Conservation (phyloP, 139 green algal species). For the Axilococcus clingmanii region DNA sequence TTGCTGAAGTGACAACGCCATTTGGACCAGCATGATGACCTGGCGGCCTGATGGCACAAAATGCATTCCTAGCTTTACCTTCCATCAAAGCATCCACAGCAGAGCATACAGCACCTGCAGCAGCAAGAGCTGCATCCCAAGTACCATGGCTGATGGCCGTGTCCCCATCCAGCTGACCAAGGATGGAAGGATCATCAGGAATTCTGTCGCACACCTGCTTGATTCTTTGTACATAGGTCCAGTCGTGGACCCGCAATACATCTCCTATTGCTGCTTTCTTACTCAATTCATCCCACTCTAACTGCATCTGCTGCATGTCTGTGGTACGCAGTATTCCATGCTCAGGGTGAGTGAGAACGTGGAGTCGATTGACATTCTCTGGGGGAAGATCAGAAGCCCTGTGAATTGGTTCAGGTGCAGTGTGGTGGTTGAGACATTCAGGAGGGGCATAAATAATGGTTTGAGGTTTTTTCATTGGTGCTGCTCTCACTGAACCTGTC, state of each 20-base stretch:
- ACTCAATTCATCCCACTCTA: conserved; percentile 41
- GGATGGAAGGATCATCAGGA: conserved; percentile 18
- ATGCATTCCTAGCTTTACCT: conserved; percentile 58
- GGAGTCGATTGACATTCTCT: conserved; percentile 73
- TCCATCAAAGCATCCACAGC: conserved; percentile 62
- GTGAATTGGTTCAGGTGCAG: conserved; percentile 39
- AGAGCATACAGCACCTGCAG: conserved; percentile 54
- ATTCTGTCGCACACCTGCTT: conserved; percentile 46
- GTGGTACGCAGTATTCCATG: conserved; percentile 44
- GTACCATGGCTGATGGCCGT: conserved; percentile 63
- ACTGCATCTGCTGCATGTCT: conserved; percentile 29
- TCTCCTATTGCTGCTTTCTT: conserved; percentile 43
- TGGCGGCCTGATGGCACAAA: conserved; percentile 80
- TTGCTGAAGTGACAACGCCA: conserved; percentile 46
- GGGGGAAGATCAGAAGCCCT: conserved; percentile 43
- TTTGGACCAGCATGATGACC: conserved; percentile 78
- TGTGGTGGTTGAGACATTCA: conserved; percentile 58
- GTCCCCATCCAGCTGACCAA: conserved; percentile 64
- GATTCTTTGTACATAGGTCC: conserved; percentile 65
- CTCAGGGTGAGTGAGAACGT: conserved; percentile 44
- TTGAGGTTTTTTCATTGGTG: conserved; percentile 3
- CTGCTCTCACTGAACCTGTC: neutral
- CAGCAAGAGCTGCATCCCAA: conserved; percentile 61
- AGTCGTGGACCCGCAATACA: conserved; percentile 77
- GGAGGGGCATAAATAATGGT: conserved; percentile 57